Evolutionary conservation across 1,139 yeast genomes (phyloP), one percentile per base, ranked within the genome.

Genomic region (Protomyces lactucae-debilis): DNA sequence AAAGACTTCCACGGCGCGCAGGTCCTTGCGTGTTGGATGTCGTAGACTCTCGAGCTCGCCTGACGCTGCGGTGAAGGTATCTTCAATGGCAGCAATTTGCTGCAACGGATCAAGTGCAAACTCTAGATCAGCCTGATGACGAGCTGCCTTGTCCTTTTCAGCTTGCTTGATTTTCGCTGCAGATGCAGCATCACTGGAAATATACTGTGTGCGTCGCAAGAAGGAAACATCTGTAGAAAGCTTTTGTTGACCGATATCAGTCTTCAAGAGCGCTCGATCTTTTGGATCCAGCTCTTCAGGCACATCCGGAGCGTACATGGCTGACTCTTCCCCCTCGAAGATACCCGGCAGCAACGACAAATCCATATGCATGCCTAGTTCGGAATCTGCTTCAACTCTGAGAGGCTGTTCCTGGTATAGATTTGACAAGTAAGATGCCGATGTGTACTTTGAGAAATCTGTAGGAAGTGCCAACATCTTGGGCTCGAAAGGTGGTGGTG

Each of bases 401-500:
- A 82, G 79, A 69, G 87, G 88, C 74, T 87, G 87, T 68, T 89
- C 91, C 72, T 85, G 82, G 71, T 89, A 88, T 65, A 91, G 79
- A 12, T 95, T 84, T 3, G 91, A 81, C 70, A 93, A 77, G 68
- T 89, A 79, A 65, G 84, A 80, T 57, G 92, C 82, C 6, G 88
- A 82, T 23, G 83, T 78, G 64, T 80, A 74, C 72, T 79, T 78
- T 71, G 79, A 71, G 51, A 77, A 72, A 57, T 79, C 77, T 2
- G 79, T 75, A 16, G 82, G 78, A 61, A 76, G 80, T 65, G 85
- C 83, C 66, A 93, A 76, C 67, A 91, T 80, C 75, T 88, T 90
- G 28, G 99, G 98, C 63, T 96, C 91, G 68, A 95, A 81, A 28
- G 95, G 88, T 10, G 99, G 98, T 1, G 97, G 93, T 16, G 99